Base-by-base conservation (phyloP, 495 filamentous ascomycete species). In the Aspergillus baeticus region DNA sequence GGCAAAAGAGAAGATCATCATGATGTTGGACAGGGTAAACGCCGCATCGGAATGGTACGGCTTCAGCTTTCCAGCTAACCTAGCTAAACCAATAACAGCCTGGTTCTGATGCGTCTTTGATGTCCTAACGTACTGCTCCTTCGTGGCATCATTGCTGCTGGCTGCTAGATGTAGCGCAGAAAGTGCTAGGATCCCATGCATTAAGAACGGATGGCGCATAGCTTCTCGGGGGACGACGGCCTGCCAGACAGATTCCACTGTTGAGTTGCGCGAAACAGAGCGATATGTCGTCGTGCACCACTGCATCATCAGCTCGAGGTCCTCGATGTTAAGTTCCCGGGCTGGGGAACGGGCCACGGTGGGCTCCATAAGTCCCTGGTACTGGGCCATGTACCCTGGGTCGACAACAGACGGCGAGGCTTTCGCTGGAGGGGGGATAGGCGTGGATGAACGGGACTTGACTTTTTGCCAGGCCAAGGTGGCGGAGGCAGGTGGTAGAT, bases 141-240 rank as follows among this genome's bases (percentile, higher is more conserved):
- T 58, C 41, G 23, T 59, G 34, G 21, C 54, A 43, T 17, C 50
- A 44, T 14, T 42, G 45, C 22, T 63, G 26, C 51, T 57, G 35
- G 55, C 59, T 1, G 71, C 68, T 8, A 82, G 64, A 50, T 82
- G 75, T 2, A 80, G 65, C 14, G 79, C 73, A 0, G 79, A 75
- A 14, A 82, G 63, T 1, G 79, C 79, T 4, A 82, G 62, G 14
- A 82, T 69, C 15, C 75, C 79, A 61, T 80, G 76, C 66, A 77
- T 76, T 14, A 82, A 63, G 39, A 71, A 71, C 6, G 74, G 69
- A 57, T 77, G 69, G 14, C 60, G 62, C 54, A 82, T 69, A 3
- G 77, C 73, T 34, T 77, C 64, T 33, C 69, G 69, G 1, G 77
- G 77, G 20, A 79, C 72, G 26, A 67, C 64, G 10, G 65, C 66